Conservation (phyloP, 2,329 filamentous ascomycete genomes). For the Cladosporium sp. region DNA sequence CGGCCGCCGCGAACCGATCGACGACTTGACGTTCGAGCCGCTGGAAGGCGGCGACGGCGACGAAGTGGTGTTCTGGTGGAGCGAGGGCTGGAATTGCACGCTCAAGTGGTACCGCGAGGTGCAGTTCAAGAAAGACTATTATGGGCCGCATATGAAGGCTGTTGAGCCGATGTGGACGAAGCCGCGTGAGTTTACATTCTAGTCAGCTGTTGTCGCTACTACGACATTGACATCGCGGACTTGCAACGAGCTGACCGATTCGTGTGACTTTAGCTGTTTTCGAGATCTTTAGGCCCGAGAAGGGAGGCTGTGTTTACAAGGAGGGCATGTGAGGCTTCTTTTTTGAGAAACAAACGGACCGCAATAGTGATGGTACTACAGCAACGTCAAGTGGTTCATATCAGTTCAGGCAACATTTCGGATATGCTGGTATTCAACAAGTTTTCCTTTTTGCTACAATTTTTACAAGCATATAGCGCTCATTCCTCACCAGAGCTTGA, state of each 20-base stretch:
- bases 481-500: conserved; percentile 21
- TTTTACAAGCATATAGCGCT: not conserved
- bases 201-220: too few species aligned
- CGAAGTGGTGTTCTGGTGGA: conserved; percentile 23
- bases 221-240: not conserved
- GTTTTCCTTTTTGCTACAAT: not conserved
- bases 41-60: not conserved
- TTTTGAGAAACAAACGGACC: not conserved
- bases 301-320: conserved; percentile 14
- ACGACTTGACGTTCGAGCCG: conserved; percentile 2
- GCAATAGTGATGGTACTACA: not conserved
- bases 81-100: conserved; percentile 29
- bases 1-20: not conserved
- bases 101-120: conserved; percentile 23
- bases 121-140: conserved; percentile 42
- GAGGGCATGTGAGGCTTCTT: conserved; percentile 7
- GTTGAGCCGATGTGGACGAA: conserved; percentile 47
- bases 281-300: conserved; percentile 8
- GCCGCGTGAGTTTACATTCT: conserved; percentile 36
- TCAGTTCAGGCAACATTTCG: not conserved
- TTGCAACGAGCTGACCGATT: not conserved
- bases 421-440: not conserved
- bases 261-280: conserved; percentile 1
- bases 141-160: conserved; percentile 44
- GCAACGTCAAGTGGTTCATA: not conserved